Percentiles rank a stretch among this genome's conserved stretches.
These are phyloP conservation scores for Tulasnella calospora DNA, from an alignment of 768 basidiomycete genomes.

Conservation along the genomic window DNA sequence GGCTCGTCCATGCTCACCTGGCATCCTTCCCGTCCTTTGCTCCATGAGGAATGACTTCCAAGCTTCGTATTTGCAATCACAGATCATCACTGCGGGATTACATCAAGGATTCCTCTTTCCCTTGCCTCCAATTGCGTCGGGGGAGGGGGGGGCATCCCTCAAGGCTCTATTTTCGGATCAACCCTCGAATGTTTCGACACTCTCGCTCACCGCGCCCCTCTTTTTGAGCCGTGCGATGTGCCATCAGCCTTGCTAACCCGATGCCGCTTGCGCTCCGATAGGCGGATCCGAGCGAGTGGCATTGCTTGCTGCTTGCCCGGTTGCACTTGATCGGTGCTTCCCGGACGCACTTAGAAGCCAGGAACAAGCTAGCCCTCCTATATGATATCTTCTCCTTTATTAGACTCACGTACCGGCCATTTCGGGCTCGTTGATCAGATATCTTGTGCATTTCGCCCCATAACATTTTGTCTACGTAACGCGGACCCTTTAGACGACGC, in stretches of 20 bases:
- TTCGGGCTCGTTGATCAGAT: too few relatives aligned
- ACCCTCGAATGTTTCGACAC: background rate
- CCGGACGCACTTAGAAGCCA: too few relatives aligned
- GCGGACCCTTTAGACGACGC: too few relatives aligned
- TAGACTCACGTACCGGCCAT: too few relatives aligned
- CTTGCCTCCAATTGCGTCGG: background rate
- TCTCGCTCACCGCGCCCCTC: background rate
- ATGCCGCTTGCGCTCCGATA: background rate
- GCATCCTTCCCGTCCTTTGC: background rate
- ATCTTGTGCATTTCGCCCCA: too few relatives aligned
- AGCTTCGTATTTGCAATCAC: background rate
- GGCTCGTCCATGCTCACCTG: background rate
- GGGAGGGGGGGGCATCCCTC: background rate
- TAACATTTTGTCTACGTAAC: too few relatives aligned
- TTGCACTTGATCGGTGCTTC: background rate
- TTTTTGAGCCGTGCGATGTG: background rate
- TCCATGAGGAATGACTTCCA: background rate
- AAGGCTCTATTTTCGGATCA: background rate
- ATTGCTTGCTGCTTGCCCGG: background rate
- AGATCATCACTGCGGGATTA: background rate
- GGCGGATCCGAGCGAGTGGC: background rate
- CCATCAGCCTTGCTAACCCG: background rate
- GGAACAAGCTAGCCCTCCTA: too few relatives aligned
- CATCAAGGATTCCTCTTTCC: background rate
- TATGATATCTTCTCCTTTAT: too few relatives aligned